These are phyloP conservation scores for Amanita muscaria DNA, from an alignment of 768 basidiomycete species.

Conservation along the genomic window DNA sequence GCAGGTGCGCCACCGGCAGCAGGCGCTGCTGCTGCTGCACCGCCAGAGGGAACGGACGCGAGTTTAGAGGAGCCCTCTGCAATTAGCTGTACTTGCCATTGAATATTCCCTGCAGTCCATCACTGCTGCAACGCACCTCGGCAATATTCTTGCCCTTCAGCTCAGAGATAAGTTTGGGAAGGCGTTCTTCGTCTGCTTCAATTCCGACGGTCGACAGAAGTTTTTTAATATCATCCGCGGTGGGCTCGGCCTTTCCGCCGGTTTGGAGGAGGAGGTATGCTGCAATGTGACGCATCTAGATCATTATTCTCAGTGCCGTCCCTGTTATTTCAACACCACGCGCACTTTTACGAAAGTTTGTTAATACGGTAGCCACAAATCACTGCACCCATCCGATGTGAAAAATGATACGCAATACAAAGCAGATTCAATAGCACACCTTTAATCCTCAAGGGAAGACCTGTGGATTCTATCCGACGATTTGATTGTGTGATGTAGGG, in stretches of 20 bases:
- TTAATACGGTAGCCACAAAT: constrained; percentile 83
- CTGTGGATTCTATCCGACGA: constrained; percentile 85
- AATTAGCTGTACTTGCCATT: constrained; percentile 56
- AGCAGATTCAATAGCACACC: constrained; percentile 25
- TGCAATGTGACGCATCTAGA: constrained; percentile 85
- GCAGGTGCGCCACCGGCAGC: constrained; percentile 39
- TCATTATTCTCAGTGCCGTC: constrained; percentile 3
- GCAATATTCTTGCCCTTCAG: constrained; percentile 86
- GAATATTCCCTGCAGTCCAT: constrained; percentile 4
- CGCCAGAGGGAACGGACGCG: constrained; percentile 93
- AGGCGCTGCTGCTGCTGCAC: constrained; percentile 39
- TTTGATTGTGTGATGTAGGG: constrained; percentile 21
- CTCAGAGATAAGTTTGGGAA: constrained; percentile 80
- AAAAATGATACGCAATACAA: not conserved
- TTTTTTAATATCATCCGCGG: constrained; percentile 79
- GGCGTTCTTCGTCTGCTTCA: constrained; percentile 75
- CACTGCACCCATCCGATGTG: constrained; percentile 36
- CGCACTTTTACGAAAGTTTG: constrained; percentile 37
- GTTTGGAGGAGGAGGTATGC: constrained; percentile 95
- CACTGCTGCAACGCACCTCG: constrained; percentile 38
- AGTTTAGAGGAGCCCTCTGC: constrained; percentile 89
- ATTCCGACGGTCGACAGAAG: constrained; percentile 82
- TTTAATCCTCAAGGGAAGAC: constrained; percentile 94
- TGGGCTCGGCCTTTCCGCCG: constrained; percentile 86
- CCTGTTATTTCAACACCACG: not conserved